Conservation (phyloP, 331 rosid species). For the Telfairia occidentalis region DNA sequence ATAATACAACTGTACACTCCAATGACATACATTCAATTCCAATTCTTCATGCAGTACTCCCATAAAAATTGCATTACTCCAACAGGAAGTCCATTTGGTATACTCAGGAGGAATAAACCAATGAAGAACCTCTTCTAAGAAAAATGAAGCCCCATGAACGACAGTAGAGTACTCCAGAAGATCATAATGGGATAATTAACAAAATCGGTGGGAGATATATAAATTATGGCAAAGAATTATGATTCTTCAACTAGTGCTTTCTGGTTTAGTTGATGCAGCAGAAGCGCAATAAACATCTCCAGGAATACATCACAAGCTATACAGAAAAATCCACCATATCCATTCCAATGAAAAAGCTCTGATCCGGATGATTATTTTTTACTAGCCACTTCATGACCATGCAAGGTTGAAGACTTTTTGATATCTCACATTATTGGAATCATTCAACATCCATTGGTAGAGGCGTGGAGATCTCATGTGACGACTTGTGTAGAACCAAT, state of each 20-base stretch:
- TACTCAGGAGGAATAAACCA: constrained; percentile 17
- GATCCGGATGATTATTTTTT: background rate
- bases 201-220: background rate
- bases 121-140: constrained; percentile 9
- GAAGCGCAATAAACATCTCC: constrained; percentile 6
- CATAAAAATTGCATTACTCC: constrained; percentile 24
- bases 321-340: constrained; percentile 1
- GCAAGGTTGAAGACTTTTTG: background rate
- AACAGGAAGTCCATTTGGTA: constrained; percentile 15
- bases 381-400: background rate
- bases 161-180: constrained; percentile 9
- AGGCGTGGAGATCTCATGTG: constrained; percentile 2
- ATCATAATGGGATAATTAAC: background rate
- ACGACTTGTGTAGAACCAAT: background rate
- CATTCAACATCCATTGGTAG: background rate
- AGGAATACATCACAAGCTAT: constrained; percentile 3
- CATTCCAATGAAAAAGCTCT: background rate
- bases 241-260: constrained; percentile 7
- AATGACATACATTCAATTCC: constrained; percentile 25
- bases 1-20: constrained; percentile 21
- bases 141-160: constrained; percentile 6
- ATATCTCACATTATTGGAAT: constrained; percentile 1
- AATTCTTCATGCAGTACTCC: constrained; percentile 35
- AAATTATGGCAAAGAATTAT: constrained; percentile 1
- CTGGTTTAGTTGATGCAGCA: constrained; percentile 8